These are phyloP conservation scores for Sordaria brevicollis DNA, from an alignment of 495 filamentous ascomycete species.

Conservation along the genomic window DNA sequence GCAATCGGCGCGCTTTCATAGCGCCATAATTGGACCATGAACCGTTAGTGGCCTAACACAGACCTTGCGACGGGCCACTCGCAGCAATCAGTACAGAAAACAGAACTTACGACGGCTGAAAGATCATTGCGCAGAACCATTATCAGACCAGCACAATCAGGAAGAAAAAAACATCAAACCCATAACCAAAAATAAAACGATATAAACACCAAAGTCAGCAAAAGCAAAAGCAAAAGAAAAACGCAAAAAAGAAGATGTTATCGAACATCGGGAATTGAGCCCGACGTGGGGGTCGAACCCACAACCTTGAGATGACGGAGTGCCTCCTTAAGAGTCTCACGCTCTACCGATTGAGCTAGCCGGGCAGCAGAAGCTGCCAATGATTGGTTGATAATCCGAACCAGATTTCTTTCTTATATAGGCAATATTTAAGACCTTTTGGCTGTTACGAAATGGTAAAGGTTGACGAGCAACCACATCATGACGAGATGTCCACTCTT, in stretches of 20 bases:
- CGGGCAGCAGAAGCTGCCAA: conserved; percentile 1
- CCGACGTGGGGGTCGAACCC: neutral
- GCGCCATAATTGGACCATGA: neutral
- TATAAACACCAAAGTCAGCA: too few species aligned
- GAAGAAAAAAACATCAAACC: too few species aligned
- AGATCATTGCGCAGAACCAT: neutral
- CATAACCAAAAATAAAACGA: too few species aligned
- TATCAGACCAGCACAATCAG: too few species aligned
- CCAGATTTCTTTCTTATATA: neutral
- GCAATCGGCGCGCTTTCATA: neutral
- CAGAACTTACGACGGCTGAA: neutral
- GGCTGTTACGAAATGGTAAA: too few species aligned
- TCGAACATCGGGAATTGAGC: neutral
- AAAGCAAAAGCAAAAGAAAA: neutral
- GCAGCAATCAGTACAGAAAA: neutral
- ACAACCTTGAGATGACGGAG: neutral
- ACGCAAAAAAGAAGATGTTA: neutral
- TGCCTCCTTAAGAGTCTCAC: conserved; percentile 71
- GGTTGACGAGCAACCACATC: neutral
- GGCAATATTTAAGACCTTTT: too few species aligned
- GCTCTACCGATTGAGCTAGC: conserved; percentile 69
- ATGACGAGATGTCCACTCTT: neutral
- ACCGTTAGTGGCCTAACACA: neutral
- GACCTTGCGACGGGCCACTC: neutral
- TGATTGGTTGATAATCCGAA: neutral